These are phyloP conservation scores for Penicillium brevicompactum DNA, from an alignment of 2,329 filamentous ascomycete genomes.

Conservation along the genomic window DNA sequence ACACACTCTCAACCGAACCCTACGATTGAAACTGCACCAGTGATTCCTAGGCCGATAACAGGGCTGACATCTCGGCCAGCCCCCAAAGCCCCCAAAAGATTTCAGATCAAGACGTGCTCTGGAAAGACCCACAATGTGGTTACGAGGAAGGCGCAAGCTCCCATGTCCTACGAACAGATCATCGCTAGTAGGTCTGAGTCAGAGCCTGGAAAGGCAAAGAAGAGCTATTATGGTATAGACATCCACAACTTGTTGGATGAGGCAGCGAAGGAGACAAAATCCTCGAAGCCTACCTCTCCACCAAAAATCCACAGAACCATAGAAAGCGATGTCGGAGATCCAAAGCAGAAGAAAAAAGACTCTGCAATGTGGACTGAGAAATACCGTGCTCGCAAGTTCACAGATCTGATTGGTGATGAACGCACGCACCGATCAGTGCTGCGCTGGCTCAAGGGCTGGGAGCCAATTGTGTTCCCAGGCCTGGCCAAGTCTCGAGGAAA, in stretches of 20 bases:
- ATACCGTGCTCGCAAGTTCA: slow-evolving; percentile 87
- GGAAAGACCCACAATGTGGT: slow-evolving; percentile 51
- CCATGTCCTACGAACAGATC: slow-evolving; percentile 54
- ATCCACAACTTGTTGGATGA: slow-evolving; percentile 81
- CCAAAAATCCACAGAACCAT: slow-evolving; percentile 34
- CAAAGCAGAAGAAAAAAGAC: slow-evolving; percentile 32
- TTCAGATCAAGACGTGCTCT: slow-evolving; percentile 50
- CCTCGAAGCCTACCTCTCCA: slow-evolving; percentile 18
- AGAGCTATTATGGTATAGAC: slow-evolving; percentile 85
- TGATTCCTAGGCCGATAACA: slow-evolving; percentile 1
- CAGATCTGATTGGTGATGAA: slow-evolving; percentile 92
- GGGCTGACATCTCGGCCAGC: slow-evolving; percentile 16
- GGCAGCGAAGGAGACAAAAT: slow-evolving; percentile 59
- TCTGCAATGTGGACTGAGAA: slow-evolving; percentile 87
- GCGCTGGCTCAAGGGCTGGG: slow-evolving; percentile 93
- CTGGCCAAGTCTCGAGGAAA: slow-evolving; percentile 62
- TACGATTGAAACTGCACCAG: slow-evolving; percentile 2
- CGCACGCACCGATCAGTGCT: slow-evolving; percentile 87
- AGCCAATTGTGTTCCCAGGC: slow-evolving; percentile 86
- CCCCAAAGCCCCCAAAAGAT: slow-evolving; percentile 15
- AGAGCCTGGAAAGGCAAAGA: slow-evolving; percentile 56
- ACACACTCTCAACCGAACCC: not conserved
- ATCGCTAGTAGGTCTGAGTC: slow-evolving; percentile 56
- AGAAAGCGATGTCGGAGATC: slow-evolving; percentile 29
- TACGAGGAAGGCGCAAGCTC: slow-evolving; percentile 37